These are phyloP conservation scores for Exophiala aquamarina DNA, from an alignment of 2,329 filamentous ascomycete genomes.

Conservation along the genomic window DNA sequence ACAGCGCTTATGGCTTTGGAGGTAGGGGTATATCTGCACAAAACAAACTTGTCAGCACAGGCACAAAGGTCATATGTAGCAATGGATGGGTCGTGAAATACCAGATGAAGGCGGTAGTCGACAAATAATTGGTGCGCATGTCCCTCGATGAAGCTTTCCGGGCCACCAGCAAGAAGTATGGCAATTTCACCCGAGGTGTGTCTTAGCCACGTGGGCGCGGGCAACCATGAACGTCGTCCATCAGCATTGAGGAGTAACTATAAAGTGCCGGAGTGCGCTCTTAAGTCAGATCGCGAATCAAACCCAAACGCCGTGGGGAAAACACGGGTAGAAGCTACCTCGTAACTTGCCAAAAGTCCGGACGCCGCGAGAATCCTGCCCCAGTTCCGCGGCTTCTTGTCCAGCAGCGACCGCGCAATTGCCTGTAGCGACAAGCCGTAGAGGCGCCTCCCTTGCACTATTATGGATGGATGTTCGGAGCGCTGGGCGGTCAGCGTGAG, in stretches of 20 bases:
- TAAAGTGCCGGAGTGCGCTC: background rate
- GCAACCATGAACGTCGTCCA: constrained; percentile 3
- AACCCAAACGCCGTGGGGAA: no score
- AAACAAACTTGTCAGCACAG: background rate
- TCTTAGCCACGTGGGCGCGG: constrained; percentile 4
- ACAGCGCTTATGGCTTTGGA: constrained; percentile 9
- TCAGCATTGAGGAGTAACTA: background rate
- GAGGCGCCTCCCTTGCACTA: constrained; percentile 6
- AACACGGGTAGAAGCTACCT: no score
- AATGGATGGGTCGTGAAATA: background rate
- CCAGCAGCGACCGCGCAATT: background rate
- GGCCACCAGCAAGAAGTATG: constrained; percentile 6
- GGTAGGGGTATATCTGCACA: constrained; percentile 9
- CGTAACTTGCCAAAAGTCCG: no score
- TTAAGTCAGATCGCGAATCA: background rate
- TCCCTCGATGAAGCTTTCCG: constrained; percentile 7
- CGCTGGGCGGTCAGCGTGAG: constrained; percentile 2
- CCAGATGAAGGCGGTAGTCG: constrained; percentile 11
- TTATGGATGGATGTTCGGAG: background rate
- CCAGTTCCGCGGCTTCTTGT: background rate
- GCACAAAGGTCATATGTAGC: no score
- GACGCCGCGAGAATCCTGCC: no score
- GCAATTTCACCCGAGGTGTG: constrained; percentile 8
- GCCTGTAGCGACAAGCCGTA: constrained; percentile 8
- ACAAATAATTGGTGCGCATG: constrained; percentile 6